Percentiles rank a stretch among this genome's conserved stretches.
phyloP scores from a whole-genome alignment of 257 asterid genomes.

The Nicotiana attenuata region DNA sequence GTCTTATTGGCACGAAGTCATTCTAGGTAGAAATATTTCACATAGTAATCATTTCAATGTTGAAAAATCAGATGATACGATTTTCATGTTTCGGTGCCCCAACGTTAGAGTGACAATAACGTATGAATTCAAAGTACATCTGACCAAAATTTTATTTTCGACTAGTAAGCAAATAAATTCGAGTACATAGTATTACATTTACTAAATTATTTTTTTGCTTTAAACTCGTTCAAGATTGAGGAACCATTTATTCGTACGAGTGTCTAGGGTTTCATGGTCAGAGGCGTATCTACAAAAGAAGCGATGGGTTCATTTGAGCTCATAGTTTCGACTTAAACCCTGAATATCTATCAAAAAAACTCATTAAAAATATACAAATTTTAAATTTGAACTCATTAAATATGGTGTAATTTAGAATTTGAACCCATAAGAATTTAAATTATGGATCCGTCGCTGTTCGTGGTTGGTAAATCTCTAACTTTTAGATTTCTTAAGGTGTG shows the following conservation, averaged over 20 bases:
- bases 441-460: no score
- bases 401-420: no score
- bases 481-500: not conserved
- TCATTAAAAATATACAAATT: no score
- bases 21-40: constrained; percentile 5
- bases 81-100: constrained; percentile 10
- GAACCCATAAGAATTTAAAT: no score
- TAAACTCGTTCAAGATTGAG: not conserved
- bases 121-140: not conserved
- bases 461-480: not conserved
- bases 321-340: no score
- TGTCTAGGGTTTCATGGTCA: not conserved
- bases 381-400: no score
- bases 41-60: not conserved
- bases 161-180: not conserved
- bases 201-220: not conserved
- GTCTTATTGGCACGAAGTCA: constrained; percentile 4
- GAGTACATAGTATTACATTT: no score
- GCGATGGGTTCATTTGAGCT: no score
- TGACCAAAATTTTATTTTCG: not conserved
- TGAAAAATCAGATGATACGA: constrained; percentile 2
- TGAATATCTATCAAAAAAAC: no score
- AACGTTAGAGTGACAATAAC: not conserved
- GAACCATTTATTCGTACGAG: not conserved
- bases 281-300: no score